phyloP scores from a whole-genome alignment of 2,329 filamentous ascomycete species.

The Penicillium sp. region DNA sequence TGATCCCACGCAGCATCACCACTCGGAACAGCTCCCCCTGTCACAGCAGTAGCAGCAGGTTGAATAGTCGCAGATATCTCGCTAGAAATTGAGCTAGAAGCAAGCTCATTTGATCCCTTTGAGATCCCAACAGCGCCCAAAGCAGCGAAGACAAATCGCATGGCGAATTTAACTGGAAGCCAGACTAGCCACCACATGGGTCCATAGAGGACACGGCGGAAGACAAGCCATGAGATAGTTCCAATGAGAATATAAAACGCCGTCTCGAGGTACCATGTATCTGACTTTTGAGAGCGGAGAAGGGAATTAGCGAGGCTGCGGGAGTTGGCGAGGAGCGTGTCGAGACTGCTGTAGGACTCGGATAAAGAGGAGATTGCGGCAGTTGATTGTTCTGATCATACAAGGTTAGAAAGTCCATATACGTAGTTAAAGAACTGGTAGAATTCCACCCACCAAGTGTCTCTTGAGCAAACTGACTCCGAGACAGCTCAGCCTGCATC shows the following conservation, averaged over 20 bases:
- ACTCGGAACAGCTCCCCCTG: slow-evolving; percentile 19
- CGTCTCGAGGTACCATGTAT: slow-evolving; percentile 96
- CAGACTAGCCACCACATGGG: slow-evolving; percentile 89
- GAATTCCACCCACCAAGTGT: slow-evolving; percentile 62
- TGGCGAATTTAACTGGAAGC: slow-evolving; percentile 74
- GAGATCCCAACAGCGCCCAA: slow-evolving; percentile 58
- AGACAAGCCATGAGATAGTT: slow-evolving; percentile 85
- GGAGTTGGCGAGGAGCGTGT: slow-evolving; percentile 76
- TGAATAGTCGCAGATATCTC: slow-evolving; percentile 32
- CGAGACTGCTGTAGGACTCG: slow-evolving; percentile 80
- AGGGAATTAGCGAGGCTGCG: slow-evolving; percentile 78
- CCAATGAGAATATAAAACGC: slow-evolving; percentile 79
- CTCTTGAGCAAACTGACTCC: slow-evolving; percentile 88
- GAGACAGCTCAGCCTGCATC: slow-evolving; percentile 81
- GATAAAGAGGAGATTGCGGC: slow-evolving; percentile 80
- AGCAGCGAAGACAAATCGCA: slow-evolving; percentile 63
- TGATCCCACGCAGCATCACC: slow-evolving; percentile 31
- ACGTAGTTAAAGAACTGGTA: not conserved
- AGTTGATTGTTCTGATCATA: slow-evolving; percentile 69
- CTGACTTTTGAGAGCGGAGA: slow-evolving; percentile 87
- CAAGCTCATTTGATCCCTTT: slow-evolving; percentile 35
- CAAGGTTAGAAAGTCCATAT: slow-evolving; percentile 13
- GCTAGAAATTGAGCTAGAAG: slow-evolving; percentile 26
- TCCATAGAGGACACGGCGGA: slow-evolving; percentile 83
- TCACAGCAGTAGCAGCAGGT: slow-evolving; percentile 29